Evolutionary conservation across 2,329 filamentous ascomycete genomes (phyloP).

Genomic region (Fusarium buxicola): DNA sequence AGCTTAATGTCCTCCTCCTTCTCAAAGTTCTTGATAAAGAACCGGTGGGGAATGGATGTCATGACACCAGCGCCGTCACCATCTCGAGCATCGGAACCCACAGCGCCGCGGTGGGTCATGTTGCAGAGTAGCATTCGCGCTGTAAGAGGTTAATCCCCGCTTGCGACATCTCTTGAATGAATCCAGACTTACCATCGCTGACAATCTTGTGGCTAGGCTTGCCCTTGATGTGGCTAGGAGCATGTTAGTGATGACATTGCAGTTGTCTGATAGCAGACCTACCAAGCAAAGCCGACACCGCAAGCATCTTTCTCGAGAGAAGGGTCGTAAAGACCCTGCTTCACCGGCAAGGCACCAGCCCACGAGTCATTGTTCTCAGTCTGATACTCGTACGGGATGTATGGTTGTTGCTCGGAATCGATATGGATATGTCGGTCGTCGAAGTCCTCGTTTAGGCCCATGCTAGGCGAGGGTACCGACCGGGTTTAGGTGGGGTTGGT

Average conservation of each 20-base stretch:
- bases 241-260: conserved; percentile 36
- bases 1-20: conserved; percentile 89
- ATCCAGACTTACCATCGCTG: conserved; percentile 82
- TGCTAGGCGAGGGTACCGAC: conserved; percentile 69
- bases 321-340: conserved; percentile 98
- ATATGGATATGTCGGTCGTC: conserved; percentile 74
- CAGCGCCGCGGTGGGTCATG: conserved; percentile 99
- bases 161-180: background rate
- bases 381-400: conserved; percentile 85
- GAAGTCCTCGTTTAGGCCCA: conserved; percentile 74
- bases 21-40: conserved; percentile 99
- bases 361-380: conserved; percentile 86
- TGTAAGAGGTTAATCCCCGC: conserved; percentile 50
- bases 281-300: conserved; percentile 99
- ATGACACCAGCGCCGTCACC: conserved; percentile 99
- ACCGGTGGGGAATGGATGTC: conserved; percentile 98
- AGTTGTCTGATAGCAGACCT: conserved; percentile 52
- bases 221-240: conserved; percentile 91
- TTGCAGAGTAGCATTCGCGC: conserved; percentile 96
- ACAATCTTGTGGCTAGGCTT: conserved; percentile 98
- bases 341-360: conserved; percentile 94
- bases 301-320: conserved; percentile 98
- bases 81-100: conserved; percentile 97
- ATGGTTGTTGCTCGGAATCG: conserved; percentile 69
- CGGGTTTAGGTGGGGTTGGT: conserved; percentile 41